Evolutionary conservation across 148 eudicot species (phyloP), one percentile per base, ranked within the genome.

Genomic region (Cornus controversa): DNA sequence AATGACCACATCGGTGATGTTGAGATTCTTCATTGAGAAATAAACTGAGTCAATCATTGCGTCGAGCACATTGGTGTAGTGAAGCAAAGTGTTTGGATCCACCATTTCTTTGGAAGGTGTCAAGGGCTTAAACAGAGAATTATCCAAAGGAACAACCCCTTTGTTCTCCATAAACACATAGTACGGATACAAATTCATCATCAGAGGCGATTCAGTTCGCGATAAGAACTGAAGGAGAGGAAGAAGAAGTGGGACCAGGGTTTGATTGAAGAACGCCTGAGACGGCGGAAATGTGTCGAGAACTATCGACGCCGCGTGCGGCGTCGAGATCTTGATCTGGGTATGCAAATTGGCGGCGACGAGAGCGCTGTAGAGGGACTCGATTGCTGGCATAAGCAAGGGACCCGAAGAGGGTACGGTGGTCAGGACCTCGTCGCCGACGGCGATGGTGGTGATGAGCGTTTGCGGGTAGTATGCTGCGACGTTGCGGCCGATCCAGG

Each of bases 31-130:
- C 96, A 95, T 85, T 0, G 99, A 90, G 73, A 83, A 90, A 73
- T 95, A 95, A 25, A 89, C 91, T 0, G 99, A 91, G 71, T 95
- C 99, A 68, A 95, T 79, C 97, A 95, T 95, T 8, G 99, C 99
- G 82, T 95, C 99, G 50, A 87, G 84, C 20, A 93, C 97, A 69
- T 88, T 95, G n/a, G 94, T 93, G 76, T 94, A 94, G 66, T 94
- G 98, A 77, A 94, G 90, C 81, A 94, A 74, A 18, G 98, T 91
- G 63, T 94, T 94, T 9, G 98, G 96, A 63, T 94, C 98, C 2
- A 94, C 97, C 98, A 94, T 92, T 74, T 94, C 98, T 83, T 91
- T 93, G 6, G 98, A 93, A 26, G 98, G 98, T 3, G 96, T 89
- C 77, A 94, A 82, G 8, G 98, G 98, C 86, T 90, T 94, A 77